Conservation (phyloP, 1,284 basidiomycete species). For the Prillingera fragicola region DNA sequence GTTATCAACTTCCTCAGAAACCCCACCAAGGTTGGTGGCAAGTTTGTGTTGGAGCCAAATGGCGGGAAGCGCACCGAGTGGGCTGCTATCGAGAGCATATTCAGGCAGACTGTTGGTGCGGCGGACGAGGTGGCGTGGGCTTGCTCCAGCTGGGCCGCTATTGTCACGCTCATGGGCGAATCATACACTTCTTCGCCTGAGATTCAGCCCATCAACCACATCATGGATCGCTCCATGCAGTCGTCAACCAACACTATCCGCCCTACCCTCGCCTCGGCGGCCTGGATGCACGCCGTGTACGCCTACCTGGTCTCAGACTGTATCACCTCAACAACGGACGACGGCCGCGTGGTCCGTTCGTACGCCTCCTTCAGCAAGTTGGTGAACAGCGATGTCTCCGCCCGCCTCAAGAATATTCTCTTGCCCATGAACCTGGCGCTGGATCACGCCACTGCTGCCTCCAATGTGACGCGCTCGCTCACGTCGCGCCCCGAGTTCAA, state of each 20-base stretch:
- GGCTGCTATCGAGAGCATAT: conserved; percentile 23
- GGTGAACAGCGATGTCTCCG: conserved; percentile 14
- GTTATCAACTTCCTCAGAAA: conserved; percentile 25
- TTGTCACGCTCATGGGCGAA: conserved; percentile 44
- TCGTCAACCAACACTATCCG: conserved; percentile 29
- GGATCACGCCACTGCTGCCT: conserved; percentile 10
- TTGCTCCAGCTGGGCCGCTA: conserved; percentile 39
- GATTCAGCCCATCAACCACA: conserved; percentile 32
- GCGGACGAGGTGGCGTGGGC: conserved; percentile 41
- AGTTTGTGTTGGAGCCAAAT: conserved; percentile 2
- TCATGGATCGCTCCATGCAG: conserved; percentile 40
- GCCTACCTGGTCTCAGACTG: conserved; percentile 34
- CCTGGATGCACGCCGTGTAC: conserved; percentile 47
- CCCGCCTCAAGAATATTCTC: conserved; percentile 23
- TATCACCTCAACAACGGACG: no score
- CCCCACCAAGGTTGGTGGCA: neutral
- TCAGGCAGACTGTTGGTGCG: conserved; percentile 33
- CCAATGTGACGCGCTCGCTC: conserved; percentile 7
- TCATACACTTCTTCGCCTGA: conserved; percentile 32
- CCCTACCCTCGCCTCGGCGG: conserved; percentile 32
- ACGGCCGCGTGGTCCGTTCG: conserved; percentile 23
- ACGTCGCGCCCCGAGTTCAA: conserved; percentile 11
- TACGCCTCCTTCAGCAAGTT: conserved; percentile 31
- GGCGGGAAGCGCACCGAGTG: conserved; percentile 38
- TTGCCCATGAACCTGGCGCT: conserved; percentile 28